Base-by-base conservation (phyloP, 225 moss, liverwort and hornwort genomes). In the Rhytidiadelphus loreus region DNA sequence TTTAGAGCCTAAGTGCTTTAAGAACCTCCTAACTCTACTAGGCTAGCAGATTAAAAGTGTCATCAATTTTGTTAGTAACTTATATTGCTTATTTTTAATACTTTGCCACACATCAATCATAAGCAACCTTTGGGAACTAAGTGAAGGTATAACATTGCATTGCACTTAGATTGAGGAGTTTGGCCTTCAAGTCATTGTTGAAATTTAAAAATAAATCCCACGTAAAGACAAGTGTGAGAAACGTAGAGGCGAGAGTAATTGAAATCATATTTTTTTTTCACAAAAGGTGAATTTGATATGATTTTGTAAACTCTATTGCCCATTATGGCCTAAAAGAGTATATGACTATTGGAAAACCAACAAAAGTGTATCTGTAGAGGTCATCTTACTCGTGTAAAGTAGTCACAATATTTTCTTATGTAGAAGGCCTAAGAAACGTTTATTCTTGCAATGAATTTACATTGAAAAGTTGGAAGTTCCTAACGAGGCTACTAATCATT, bases 401-500 rank as follows among this genome's bases (percentile, higher is more conserved):
- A 28, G 7, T 44, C 10, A 26, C 6, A 44, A 44, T 71, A 28
- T 16, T 26, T 16, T 0, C 0, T 41, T 9, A 26, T 1, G 0
- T 43, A 0, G 7, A 28, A 26, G 16, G 16, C 7, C 6, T 28
- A 28, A 16, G 1, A 8, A 26, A 28, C 7, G 9, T 24, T 41
- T 39, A 24, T 24, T 39, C 14, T 14, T 69, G 39, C 7, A 23
- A 68, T 68, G 6, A 70, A 41, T 25, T 41, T 39, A 70, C 3
- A 25, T 0, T 41, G 13, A 8, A 41, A 41, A 39, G 24, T 2
- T 39, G n/a, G 0, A 13, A 69, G 24, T 69, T 24, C 8, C 4
- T 13, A 41, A 14, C 14, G 24, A 24, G 13, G 7, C 7, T 3
- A 11, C 14, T 41, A 41, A n/a, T 62, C 14, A 15, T 2, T 30